phyloP scores from a whole-genome alignment of 305 asterid species.

The Fraxinus ornus region DNA sequence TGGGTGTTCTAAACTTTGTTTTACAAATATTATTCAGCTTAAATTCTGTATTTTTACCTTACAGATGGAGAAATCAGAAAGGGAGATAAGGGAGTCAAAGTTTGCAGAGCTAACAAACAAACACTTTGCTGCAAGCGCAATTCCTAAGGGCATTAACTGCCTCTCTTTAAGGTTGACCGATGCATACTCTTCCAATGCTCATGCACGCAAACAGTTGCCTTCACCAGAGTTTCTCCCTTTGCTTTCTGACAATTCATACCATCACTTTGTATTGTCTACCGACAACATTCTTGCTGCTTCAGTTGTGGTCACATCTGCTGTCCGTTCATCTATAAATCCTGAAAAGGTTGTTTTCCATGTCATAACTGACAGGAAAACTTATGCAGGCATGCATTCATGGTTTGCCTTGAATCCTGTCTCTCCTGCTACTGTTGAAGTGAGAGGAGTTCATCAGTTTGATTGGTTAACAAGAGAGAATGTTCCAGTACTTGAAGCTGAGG shows the following conservation, averaged over 20 bases:
- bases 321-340: slow-evolving; percentile 68
- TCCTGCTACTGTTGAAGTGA: slow-evolving; percentile 93
- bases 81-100: slow-evolving; percentile 78
- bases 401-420: slow-evolving; percentile 81
- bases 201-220: slow-evolving; percentile 95
- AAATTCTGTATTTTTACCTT: slow-evolving; percentile 17
- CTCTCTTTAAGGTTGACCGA: slow-evolving; percentile 88
- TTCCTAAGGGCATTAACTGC: slow-evolving; percentile 92
- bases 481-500: slow-evolving; percentile 96
- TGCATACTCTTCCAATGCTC: slow-evolving; percentile 96
- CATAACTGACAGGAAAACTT: slow-evolving; percentile 96
- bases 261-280: slow-evolving; percentile 84
- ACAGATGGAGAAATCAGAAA: slow-evolving; percentile 93
- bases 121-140: slow-evolving; percentile 92
- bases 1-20: slow-evolving; percentile 18
- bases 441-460: slow-evolving; percentile 99
- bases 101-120: slow-evolving; percentile 85
- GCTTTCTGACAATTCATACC: slow-evolving; percentile 85
- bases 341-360: slow-evolving; percentile 90
- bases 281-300: slow-evolving; percentile 97
- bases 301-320: slow-evolving; percentile 84
- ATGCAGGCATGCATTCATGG: slow-evolving; percentile 99
- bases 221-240: slow-evolving; percentile 93
- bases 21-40: slow-evolving; percentile 9
- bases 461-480: slow-evolving; percentile 97